Evolutionary conservation across 768 basidiomycete species (phyloP), one percentile per base, ranked within the genome.

Genomic region (Fibroporia radiculosa): DNA sequence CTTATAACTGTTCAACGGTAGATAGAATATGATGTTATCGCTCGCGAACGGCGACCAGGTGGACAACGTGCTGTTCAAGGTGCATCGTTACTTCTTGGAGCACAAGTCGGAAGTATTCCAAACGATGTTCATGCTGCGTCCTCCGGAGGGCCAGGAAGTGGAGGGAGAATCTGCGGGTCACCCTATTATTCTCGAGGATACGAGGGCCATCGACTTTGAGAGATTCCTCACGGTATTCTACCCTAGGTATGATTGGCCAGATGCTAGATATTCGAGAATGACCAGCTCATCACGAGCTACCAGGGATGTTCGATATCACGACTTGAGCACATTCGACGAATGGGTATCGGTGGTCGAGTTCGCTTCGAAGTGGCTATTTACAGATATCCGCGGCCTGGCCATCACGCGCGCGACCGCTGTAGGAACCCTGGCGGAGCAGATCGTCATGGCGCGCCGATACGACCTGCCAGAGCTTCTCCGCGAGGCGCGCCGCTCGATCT

Each of bases 171-270:
- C 60, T 20, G 62, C 65, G 8, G 32, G 25, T 10, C 29, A 19
- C 10, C 31, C 42, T 31, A 34, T 66, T 12, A 24, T 44, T 5
- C 60, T 82, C 3, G 62, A 69, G 5, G 65, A 69, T n/a, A 64
- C 67, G 7, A 68, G 66, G 20, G 62, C 66, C 0, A 60, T 65
- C 5, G 77, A 80, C n/a, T 78, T 82, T 42, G 67, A 70, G 12
- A 69, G 71, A 0, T 74, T 82, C 36, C 58, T 80, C 0, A 80
- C 73, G 73, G 69, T 82, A 0, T 78, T 81, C 38, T 82, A 82
- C 40, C 80, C 81, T 39, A 65, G 69, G 80, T 82, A 20, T 25
- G 44, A 12, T 44, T 19, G 2, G 20, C 23, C 23, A n/a, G n/a
- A n/a, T n/a, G n/a, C n/a, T n/a, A n/a, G n/a, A n/a, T n/a, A 3